Evolutionary conservation across 129 eudicot species (phyloP).

Genomic region (Tagetes erecta): DNA sequence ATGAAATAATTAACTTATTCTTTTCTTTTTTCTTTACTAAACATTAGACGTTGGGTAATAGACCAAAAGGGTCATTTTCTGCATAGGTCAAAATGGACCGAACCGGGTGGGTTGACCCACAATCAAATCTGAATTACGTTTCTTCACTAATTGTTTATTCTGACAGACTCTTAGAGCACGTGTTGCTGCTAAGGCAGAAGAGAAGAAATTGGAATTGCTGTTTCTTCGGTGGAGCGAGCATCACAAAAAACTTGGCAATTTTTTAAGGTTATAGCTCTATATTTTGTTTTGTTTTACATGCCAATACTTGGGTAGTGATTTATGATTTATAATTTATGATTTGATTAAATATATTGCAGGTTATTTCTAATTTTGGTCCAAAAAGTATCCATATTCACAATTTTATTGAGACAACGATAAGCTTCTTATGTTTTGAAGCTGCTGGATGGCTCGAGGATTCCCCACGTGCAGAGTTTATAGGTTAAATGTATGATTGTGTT

Average conservation of each 20-base stretch:
- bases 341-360: slow-evolving; percentile 50
- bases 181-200: slow-evolving; percentile 97
- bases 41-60: background rate
- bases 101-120: background rate
- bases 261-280: slow-evolving; percentile 53
- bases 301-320: background rate
- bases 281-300: background rate
- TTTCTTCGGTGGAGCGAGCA: slow-evolving; percentile 99
- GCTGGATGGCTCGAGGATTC: slow-evolving; percentile 51
- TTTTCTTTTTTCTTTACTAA: background rate
- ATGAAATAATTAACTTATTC: background rate
- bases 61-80: background rate
- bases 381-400: slow-evolving; percentile 98
- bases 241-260: slow-evolving; percentile 95
- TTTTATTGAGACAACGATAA: slow-evolving; percentile 98
- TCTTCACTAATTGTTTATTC: background rate
- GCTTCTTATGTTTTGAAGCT: slow-evolving; percentile 83
- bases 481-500: slow-evolving; percentile 31
- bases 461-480: slow-evolving; percentile 47
- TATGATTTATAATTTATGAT: slow-evolving; percentile 4
- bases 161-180: slow-evolving; percentile 87
- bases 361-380: slow-evolving; percentile 97
- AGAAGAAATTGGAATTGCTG: slow-evolving; percentile 91
- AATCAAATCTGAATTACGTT: background rate
- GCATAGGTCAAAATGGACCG: background rate